phyloP scores from a whole-genome alignment of 2,329 filamentous ascomycete species.

The Myriangium duriaei region DNA sequence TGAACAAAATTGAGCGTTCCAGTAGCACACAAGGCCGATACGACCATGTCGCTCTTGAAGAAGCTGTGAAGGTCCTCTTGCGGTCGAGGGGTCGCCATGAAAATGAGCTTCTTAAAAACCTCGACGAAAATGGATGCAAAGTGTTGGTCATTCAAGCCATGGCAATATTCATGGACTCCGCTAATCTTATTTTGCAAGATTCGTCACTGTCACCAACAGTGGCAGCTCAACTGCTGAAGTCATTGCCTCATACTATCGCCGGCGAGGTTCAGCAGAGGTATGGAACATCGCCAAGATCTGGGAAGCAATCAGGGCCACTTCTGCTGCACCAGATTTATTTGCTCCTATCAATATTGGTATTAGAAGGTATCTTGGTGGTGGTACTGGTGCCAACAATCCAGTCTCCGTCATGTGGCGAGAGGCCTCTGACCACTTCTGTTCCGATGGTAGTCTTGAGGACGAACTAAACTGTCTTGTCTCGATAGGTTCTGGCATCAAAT shows the following conservation, averaged over 20 bases:
- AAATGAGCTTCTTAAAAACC: not conserved
- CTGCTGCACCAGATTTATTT: constrained; percentile 22
- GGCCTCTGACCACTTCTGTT: constrained; percentile 15
- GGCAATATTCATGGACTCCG: not conserved
- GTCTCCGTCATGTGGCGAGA: constrained; percentile 29
- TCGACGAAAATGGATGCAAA: constrained; percentile 67
- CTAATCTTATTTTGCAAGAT: constrained; percentile 14
- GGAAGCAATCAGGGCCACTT: constrained; percentile 20
- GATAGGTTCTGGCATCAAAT: constrained; percentile 7
- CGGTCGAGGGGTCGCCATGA: not conserved
- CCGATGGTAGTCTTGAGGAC: not conserved
- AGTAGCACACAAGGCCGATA: constrained; percentile 10
- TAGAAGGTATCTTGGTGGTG: constrained; percentile 31
- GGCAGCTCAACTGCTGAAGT: not conserved
- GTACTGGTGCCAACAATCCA: constrained; percentile 35
- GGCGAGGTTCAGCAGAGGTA: constrained; percentile 20
- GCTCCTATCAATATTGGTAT: constrained; percentile 25
- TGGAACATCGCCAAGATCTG: constrained; percentile 13
- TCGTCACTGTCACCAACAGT: not conserved
- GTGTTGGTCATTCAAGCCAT: not conserved
- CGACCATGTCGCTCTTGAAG: constrained; percentile 5
- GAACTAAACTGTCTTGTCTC: constrained; percentile 5
- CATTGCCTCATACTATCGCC: constrained; percentile 16
- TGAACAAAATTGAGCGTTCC: constrained; percentile 1
- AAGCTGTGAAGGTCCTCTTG: constrained; percentile 12